Evolutionary conservation across 345 rosid genomes (phyloP).

Genomic region (Lepidium aucheri): DNA sequence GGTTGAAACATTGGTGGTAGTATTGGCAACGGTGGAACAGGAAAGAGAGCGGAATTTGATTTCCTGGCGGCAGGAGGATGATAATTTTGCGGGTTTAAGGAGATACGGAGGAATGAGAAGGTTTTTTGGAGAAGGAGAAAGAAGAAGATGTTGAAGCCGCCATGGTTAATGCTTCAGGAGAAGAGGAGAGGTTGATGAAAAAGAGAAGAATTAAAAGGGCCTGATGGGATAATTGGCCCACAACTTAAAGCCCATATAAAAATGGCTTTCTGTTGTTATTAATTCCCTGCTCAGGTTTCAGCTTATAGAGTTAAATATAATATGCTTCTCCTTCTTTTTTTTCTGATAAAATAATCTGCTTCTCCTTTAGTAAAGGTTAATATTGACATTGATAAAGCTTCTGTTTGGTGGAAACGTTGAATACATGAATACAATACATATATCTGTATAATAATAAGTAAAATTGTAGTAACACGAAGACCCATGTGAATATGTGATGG

Average conservation of each 20-base stretch:
- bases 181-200: not conserved
- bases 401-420: no score
- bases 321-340: no score
- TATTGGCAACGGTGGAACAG: slow-evolving; percentile 19
- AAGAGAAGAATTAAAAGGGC: not conserved
- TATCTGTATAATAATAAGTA: no score
- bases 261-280: no score
- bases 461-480: not conserved
- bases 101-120: slow-evolving; percentile 16
- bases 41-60: slow-evolving; percentile 25
- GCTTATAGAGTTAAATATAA: no score
- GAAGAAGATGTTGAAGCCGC: slow-evolving; percentile 23
- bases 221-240: no score
- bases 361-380: no score
- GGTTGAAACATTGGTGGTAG: slow-evolving; percentile 15
- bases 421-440: no score
- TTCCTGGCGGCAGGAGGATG: slow-evolving; percentile 24
- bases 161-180: not conserved
- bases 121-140: slow-evolving; percentile 19
- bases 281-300: no score
- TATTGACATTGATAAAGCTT: no score
- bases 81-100: slow-evolving; percentile 9
- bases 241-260: no score
- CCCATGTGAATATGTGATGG: not conserved
- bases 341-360: no score